Conservation (phyloP, 805 yeast genomes). For the Pichia nanzhaoensis region DNA sequence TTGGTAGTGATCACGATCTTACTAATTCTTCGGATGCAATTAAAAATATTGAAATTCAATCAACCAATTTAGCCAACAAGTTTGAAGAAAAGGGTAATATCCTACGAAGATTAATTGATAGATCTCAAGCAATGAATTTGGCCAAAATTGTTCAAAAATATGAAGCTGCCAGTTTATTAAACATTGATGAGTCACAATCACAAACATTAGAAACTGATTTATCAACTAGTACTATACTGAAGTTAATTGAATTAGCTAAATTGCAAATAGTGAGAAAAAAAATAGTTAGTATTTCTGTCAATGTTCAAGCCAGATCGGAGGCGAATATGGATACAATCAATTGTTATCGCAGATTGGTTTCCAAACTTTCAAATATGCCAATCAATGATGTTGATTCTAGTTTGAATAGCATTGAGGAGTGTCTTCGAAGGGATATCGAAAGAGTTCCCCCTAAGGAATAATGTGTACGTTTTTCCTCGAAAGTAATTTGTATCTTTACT, state of each 20-base stretch:
- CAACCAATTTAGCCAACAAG: conserved; percentile 9
- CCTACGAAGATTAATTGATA: conserved; percentile 30
- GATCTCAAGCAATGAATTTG: conserved; percentile 39
- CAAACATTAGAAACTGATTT: conserved; percentile 16
- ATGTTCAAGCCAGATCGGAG: conserved; percentile 33
- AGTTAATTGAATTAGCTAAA: conserved; percentile 39
- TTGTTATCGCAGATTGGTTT: conserved; percentile 60
- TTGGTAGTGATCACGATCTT: conserved; percentile 5
- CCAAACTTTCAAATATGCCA: conserved; percentile 61
- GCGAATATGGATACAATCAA: conserved; percentile 48
- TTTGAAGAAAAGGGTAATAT: conserved; percentile 17
- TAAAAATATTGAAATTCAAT: conserved; percentile 21
- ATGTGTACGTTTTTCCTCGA: background rate
- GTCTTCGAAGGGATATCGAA: conserved; percentile 13
- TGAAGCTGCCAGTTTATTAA: conserved; percentile 25
- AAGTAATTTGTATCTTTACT: background rate
- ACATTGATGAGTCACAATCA: conserved; percentile 16
- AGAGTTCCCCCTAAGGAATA: no score
- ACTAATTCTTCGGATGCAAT: conserved; percentile 16
- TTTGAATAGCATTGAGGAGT: conserved; percentile 48
- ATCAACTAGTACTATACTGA: conserved; percentile 6
- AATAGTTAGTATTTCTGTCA: conserved; percentile 43
- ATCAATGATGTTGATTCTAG: conserved; percentile 62
- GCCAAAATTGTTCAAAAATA: conserved; percentile 36
- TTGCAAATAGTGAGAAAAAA: conserved; percentile 49